Evolutionary conservation across 2,329 filamentous ascomycete species (phyloP), one percentile per base, ranked within the genome.

Genomic region (Fusarium chaquense): DNA sequence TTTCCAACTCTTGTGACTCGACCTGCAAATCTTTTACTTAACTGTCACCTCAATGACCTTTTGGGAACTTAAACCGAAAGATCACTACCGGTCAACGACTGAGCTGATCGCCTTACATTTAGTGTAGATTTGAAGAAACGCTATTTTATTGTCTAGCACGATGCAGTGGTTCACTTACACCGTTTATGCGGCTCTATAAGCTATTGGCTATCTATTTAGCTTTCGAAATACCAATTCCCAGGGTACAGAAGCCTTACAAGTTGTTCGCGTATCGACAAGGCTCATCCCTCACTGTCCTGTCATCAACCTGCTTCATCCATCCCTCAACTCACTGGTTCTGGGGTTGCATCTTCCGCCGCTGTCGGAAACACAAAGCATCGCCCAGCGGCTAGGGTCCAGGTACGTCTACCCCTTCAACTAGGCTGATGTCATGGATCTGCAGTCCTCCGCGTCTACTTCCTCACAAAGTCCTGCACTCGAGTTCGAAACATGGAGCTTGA

Each of bases 371-470:
- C 64, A 56, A 56, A 55, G 54, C 65, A 50, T 67, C 63, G 45
- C 60, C 63, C 44, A 67, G 60, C 32, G 58, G 49, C 67, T 66
- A 70, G 62, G 62, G 64, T 67, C 60, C 57, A 47, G 47, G 56
- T 62, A 57, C 49, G 52, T 52, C 49, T 52, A 40, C 24, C 49
- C 67, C 47, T 63, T 67, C 65, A 65, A 69, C 64, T 67, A 57
- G 64, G 67, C 68, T 77, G 76, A 77, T 78, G 76, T 77, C 75
- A 78, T 76, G 73, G 76, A 78, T 77, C 76, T 76, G 62, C 76
- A 70, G 26, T 44, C 40, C 62, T 64, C 62, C 58, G 67, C 60
- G 62, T 69, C 56, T 44, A 72, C 60, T 49, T 65, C 54, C 46
- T 35, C 61, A 38, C 62, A 47, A 30, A 30, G 47, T 47, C 38